Conservation (phyloP, 139 green algal genomes). For the Pleodorina starrii region DNA sequence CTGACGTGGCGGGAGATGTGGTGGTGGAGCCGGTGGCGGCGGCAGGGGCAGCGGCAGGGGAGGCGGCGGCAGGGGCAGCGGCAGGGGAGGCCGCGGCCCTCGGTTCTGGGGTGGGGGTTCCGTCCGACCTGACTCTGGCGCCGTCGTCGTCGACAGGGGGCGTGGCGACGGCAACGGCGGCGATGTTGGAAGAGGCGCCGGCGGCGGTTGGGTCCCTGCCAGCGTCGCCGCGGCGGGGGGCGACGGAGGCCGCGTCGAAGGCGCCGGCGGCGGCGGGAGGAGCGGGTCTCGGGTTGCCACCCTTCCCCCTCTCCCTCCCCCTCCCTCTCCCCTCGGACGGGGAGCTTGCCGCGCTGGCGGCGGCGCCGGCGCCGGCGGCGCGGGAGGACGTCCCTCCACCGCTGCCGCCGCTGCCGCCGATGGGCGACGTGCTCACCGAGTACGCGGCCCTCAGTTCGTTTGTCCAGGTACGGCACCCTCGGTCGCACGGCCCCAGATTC, state of each 20-base stretch:
- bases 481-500: too few species aligned
- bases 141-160: not conserved
- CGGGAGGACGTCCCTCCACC: not conserved
- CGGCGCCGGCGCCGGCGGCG: not conserved
- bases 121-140: not conserved
- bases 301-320: too few species aligned
- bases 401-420: constrained; percentile 9
- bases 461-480: constrained; percentile 7
- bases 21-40: not conserved
- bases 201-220: not conserved
- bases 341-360: too few species aligned
- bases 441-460: not conserved
- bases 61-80: not conserved
- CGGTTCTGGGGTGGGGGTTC: not conserved
- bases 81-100: not conserved
- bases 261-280: too few species aligned
- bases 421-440: not conserved
- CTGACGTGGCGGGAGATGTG: not conserved
- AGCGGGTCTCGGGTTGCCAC: too few species aligned
- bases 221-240: too few species aligned
- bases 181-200: not conserved
- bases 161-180: not conserved
- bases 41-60: too few species aligned
- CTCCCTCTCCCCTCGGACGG: too few species aligned
- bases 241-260: too few species aligned